These are phyloP conservation scores for Penicillium paxilli DNA, from an alignment of 495 filamentous ascomycete genomes.

Conservation along the genomic window DNA sequence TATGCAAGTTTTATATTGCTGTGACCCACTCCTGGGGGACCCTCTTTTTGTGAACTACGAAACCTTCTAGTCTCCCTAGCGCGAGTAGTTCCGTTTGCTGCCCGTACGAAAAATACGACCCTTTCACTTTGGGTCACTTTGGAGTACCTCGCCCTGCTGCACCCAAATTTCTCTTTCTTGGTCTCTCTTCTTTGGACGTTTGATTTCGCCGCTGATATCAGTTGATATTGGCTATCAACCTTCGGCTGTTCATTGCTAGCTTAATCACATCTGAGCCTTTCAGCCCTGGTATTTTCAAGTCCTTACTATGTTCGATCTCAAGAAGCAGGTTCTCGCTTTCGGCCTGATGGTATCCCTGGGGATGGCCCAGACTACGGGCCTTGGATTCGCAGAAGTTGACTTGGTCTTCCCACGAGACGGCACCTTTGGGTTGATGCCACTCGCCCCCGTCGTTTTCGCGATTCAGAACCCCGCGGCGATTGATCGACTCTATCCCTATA, in stretches of 20 bases:
- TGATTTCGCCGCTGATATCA: background rate
- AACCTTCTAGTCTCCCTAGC: conserved; percentile 7
- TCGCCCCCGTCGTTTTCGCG: conserved; percentile 6
- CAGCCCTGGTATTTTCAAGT: background rate
- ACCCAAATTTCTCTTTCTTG: conserved; percentile 3
- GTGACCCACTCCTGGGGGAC: background rate
- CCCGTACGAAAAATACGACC: conserved; percentile 4
- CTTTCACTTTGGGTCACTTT: conserved; percentile 2
- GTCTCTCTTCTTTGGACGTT: conserved; percentile 1
- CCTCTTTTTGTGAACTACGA: conserved; percentile 6
- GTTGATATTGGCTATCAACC: conserved; percentile 2
- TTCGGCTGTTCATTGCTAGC: background rate
- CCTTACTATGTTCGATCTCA: conserved; percentile 2
- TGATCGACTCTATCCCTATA: conserved; percentile 4
- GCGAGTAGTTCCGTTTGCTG: conserved; percentile 3
- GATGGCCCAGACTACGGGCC: conserved; percentile 1
- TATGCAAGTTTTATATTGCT: background rate
- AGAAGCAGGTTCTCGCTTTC: background rate
- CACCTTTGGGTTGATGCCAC: conserved; percentile 6
- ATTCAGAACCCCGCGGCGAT: conserved; percentile 3
- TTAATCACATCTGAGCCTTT: background rate
- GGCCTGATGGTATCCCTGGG: background rate
- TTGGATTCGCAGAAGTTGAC: conserved; percentile 4
- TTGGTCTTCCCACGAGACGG: conserved; percentile 6
- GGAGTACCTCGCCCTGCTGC: conserved; percentile 4